Evolutionary conservation across 2,329 filamentous ascomycete species (phyloP).

Genomic region (Botrytis pseudocinerea): DNA sequence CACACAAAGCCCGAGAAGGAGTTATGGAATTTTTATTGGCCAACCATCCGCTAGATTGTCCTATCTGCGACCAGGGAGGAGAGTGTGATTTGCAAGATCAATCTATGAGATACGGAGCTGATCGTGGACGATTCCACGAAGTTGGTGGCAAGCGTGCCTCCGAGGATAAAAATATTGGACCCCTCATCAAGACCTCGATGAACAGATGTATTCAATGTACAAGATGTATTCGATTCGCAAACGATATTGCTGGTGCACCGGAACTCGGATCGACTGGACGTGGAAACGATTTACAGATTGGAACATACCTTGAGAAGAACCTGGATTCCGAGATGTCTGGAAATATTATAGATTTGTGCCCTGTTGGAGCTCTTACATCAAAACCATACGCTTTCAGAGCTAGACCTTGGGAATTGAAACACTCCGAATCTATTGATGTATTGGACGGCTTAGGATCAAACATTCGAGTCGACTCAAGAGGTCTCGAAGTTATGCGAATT

Average conservation of each 20-base stretch:
- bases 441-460: slow-evolving; percentile 91
- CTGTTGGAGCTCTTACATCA: slow-evolving; percentile 91
- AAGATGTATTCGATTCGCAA: slow-evolving; percentile 94
- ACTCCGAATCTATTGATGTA: slow-evolving; percentile 94
- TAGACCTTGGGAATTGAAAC: slow-evolving; percentile 94
- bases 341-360: slow-evolving; percentile 97
- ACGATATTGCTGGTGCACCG: slow-evolving; percentile 92
- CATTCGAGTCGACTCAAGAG: slow-evolving; percentile 89
- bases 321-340: slow-evolving; percentile 93
- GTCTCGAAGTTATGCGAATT: slow-evolving; percentile 94
- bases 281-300: slow-evolving; percentile 97
- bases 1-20: slow-evolving; percentile 97
- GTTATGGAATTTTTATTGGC: slow-evolving; percentile 98
- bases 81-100: slow-evolving; percentile 99
- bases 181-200: slow-evolving; percentile 98
- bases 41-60: slow-evolving; percentile 95
- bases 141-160: slow-evolving; percentile 93
- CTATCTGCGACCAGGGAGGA: slow-evolving; percentile 97
- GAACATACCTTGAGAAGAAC: slow-evolving; percentile 93
- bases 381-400: slow-evolving; percentile 98
- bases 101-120: slow-evolving; percentile 97
- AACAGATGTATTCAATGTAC: slow-evolving; percentile 99
- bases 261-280: slow-evolving; percentile 93
- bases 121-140: slow-evolving; percentile 96
- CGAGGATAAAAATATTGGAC: slow-evolving; percentile 99